Conservation (phyloP, 1,284 basidiomycete genomes). For the Mixia osmundae region DNA sequence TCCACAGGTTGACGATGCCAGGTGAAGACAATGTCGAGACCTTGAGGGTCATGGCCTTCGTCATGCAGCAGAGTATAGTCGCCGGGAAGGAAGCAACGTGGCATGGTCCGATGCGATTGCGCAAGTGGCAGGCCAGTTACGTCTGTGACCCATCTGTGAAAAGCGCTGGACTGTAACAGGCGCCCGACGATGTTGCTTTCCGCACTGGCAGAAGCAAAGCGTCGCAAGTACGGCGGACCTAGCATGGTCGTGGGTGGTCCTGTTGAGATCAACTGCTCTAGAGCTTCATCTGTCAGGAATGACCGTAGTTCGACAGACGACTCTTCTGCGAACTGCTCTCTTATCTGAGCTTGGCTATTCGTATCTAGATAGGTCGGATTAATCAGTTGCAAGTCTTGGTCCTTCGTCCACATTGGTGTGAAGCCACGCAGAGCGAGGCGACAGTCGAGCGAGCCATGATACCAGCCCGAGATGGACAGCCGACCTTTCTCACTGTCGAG, state of each 20-base stretch:
- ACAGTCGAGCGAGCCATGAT: constrained; percentile 2
- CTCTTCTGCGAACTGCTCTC: not conserved
- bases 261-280: not conserved
- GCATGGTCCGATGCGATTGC: not conserved
- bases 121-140: not conserved
- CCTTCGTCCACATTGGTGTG: not conserved
- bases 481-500: not conserved
- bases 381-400: not conserved
- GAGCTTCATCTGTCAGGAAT: constrained; percentile 1
- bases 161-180: not conserved
- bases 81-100: not conserved
- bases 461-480: constrained; percentile 8
- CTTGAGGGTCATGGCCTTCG: constrained; percentile 3
- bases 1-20: not conserved
- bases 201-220: not conserved
- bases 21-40: constrained; percentile 3
- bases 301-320: constrained; percentile 1
- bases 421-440: constrained; percentile 3
- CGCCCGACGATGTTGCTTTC: not conserved
- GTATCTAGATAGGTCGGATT: constrained; percentile 1
- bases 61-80: constrained; percentile 5
- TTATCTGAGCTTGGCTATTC: not conserved
- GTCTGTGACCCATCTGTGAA: not conserved
- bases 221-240: constrained; percentile 1
- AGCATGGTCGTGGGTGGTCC: not conserved